These are phyloP conservation scores for Staphylotrichum longicolle DNA, from an alignment of 495 filamentous ascomycete species.

Conservation along the genomic window DNA sequence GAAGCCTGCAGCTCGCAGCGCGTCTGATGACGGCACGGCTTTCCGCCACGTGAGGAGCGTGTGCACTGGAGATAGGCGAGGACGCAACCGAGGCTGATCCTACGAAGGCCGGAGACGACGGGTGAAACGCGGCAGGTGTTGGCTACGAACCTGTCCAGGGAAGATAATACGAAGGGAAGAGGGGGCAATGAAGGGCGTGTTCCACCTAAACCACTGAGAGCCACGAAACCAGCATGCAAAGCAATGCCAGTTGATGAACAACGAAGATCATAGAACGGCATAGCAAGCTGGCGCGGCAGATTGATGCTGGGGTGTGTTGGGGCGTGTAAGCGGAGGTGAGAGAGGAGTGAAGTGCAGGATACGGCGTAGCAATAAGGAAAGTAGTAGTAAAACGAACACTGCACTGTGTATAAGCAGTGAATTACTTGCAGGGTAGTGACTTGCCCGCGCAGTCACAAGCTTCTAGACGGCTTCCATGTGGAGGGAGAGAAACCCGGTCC, in stretches of 20 bases:
- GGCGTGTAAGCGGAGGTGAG: background rate
- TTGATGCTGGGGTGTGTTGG: conserved; percentile 1
- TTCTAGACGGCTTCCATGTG: background rate
- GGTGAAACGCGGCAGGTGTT: background rate
- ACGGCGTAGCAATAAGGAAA: background rate
- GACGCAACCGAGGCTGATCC: conserved; percentile 18
- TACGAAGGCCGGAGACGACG: background rate
- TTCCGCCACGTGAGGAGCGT: conserved; percentile 26
- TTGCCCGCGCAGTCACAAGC: conserved; percentile 3
- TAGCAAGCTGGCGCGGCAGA: conserved; percentile 25
- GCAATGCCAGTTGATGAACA: conserved; percentile 21
- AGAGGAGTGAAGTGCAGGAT: background rate
- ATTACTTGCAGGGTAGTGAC: conserved; percentile 2
- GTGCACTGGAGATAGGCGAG: conserved; percentile 16
- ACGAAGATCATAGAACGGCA: conserved; percentile 28
- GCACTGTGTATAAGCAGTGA: background rate
- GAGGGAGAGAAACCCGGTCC: background rate
- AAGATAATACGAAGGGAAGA: background rate
- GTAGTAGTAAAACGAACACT: too few species aligned
- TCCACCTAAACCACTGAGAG: conserved; percentile 13
- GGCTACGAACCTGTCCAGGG: background rate
- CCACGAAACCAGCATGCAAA: conserved; percentile 17
- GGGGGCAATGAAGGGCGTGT: background rate
- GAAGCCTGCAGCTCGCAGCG: conserved; percentile 17
- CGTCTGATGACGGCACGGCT: conserved; percentile 10